Percentiles rank a stretch among this genome's conserved stretches.
Evolutionary conservation across 108 stramenopile species (phyloP).

Genomic region (Discostella stelligeroides): DNA sequence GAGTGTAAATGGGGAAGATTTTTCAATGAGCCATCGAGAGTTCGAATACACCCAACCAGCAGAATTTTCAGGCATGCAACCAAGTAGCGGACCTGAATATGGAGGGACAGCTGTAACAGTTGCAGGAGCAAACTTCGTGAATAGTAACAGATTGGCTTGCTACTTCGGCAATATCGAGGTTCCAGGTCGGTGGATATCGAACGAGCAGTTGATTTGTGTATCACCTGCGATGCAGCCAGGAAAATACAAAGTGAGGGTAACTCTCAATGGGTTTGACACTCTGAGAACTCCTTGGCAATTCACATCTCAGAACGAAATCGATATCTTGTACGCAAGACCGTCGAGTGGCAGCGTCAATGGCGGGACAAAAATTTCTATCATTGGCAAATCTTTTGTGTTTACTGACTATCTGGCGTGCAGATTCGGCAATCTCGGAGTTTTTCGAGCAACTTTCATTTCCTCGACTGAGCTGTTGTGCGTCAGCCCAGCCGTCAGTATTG

Average conservation of each 20-base stretch:
- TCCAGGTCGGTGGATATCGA: slow-evolving; percentile 20
- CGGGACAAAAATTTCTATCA: slow-evolving; percentile 38
- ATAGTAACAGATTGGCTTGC: slow-evolving; percentile 13
- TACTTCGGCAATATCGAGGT: slow-evolving; percentile 27
- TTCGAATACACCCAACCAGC: slow-evolving; percentile 22
- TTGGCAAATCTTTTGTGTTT: slow-evolving; percentile 46
- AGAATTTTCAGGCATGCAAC: slow-evolving; percentile 9
- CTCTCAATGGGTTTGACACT: slow-evolving; percentile 31
- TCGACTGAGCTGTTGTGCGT: slow-evolving; percentile 23
- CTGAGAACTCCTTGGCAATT: slow-evolving; percentile 11
- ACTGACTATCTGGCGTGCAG: slow-evolving; percentile 14
- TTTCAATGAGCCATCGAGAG: slow-evolving; percentile 7
- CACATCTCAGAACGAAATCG: slow-evolving; percentile 19
- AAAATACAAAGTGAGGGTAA: slow-evolving; percentile 23
- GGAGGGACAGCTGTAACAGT: slow-evolving; percentile 23
- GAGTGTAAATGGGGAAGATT: slow-evolving; percentile 19
- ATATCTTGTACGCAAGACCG: slow-evolving; percentile 23
- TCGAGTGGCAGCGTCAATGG: slow-evolving; percentile 27
- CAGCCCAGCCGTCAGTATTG: slow-evolving; percentile 15
- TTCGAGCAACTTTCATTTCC: slow-evolving; percentile 22
- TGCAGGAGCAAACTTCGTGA: slow-evolving; percentile 23
- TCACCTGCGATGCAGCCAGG: slow-evolving; percentile 35
- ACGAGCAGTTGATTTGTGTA: slow-evolving; percentile 26
- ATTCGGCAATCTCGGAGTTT: slow-evolving; percentile 39
- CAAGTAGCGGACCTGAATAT: slow-evolving; percentile 16